phyloP scores from a whole-genome alignment of 768 basidiomycete species.

The Cyclocybe cylindracea region DNA sequence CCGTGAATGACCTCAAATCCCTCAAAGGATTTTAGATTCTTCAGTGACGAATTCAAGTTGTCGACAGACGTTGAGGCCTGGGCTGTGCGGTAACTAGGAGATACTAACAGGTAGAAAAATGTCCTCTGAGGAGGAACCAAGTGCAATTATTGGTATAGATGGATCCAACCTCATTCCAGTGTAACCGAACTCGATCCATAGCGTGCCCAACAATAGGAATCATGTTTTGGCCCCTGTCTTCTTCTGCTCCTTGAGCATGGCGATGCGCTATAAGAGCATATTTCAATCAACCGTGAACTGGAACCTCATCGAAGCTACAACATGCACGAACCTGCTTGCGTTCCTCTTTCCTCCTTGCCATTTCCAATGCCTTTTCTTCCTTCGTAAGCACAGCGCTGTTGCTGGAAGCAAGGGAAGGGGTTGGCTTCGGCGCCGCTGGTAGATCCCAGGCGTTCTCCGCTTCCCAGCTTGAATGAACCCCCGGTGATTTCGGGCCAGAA shows the following conservation, averaged over 20 bases:
- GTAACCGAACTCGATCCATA: neutral
- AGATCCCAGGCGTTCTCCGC: constrained; percentile 24
- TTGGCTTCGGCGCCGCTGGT: neutral
- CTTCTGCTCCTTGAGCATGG: constrained; percentile 81
- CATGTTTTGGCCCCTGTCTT: constrained; percentile 43
- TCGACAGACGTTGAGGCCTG: too few relatives aligned
- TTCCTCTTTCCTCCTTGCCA: constrained; percentile 90
- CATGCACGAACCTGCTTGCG: constrained; percentile 69
- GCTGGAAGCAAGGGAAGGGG: constrained; percentile 13
- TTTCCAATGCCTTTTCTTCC: constrained; percentile 93
- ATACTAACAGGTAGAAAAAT: too few relatives aligned
- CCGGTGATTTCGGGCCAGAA: constrained; percentile 22
- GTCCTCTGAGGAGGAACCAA: too few relatives aligned
- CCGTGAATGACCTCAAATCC: too few relatives aligned
- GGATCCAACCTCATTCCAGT: neutral
- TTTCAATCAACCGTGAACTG: neutral
- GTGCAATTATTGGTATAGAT: neutral
- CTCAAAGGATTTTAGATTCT: too few relatives aligned
- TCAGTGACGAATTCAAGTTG: too few relatives aligned
- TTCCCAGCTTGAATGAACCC: constrained; percentile 22
- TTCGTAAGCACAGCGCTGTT: constrained; percentile 61
- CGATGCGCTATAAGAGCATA: constrained; percentile 57
- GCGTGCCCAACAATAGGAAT: neutral
- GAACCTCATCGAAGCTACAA: neutral
- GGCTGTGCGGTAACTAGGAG: too few relatives aligned